Percentiles rank a stretch among this genome's conserved stretches.
Evolutionary conservation across 2,329 filamentous ascomycete genomes (phyloP).

Genomic region (Paecilomyces variotii): DNA sequence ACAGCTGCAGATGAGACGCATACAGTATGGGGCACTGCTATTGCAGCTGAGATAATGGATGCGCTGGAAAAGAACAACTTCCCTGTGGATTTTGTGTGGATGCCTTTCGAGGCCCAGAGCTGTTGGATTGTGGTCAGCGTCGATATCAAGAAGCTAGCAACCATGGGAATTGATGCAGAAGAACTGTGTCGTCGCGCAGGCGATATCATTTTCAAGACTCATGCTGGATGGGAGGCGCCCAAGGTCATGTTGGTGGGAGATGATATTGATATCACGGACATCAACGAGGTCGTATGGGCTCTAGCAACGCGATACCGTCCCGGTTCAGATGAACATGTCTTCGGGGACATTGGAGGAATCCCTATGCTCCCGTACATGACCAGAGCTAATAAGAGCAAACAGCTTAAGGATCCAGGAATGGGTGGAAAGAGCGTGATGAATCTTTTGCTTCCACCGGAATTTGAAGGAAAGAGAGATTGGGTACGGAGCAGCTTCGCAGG

Average conservation of each 20-base stretch:
- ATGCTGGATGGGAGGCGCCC: conserved; percentile 13
- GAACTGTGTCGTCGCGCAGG: conserved; percentile 9
- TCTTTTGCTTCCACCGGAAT: conserved; percentile 2
- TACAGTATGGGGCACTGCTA: conserved; percentile 12
- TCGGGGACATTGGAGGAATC: background rate
- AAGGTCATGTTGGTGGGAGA: conserved; percentile 14
- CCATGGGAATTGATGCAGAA: conserved; percentile 7
- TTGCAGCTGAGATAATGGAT: conserved; percentile 11
- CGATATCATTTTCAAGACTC: conserved; percentile 12
- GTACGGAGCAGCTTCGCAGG: conserved; percentile 1
- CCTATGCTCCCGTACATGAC: conserved; percentile 3
- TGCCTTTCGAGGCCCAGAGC: conserved; percentile 12
- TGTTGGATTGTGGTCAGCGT: conserved; percentile 12
- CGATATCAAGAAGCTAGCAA: conserved; percentile 7
- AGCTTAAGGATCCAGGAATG: background rate
- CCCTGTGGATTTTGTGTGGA: conserved; percentile 11
- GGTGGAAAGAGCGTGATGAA: conserved; percentile 1
- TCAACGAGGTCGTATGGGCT: conserved; percentile 12
- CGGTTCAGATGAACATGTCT: conserved; percentile 2
- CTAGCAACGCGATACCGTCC: conserved; percentile 4
- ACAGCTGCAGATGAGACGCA: conserved; percentile 12
- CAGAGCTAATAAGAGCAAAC: background rate
- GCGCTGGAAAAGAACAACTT: conserved; percentile 10
- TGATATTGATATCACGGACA: conserved; percentile 12
- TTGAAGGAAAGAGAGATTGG: conserved; percentile 1